Evolutionary conservation across 2,329 filamentous ascomycete genomes (phyloP).

Genomic region (Curvularia lunata): DNA sequence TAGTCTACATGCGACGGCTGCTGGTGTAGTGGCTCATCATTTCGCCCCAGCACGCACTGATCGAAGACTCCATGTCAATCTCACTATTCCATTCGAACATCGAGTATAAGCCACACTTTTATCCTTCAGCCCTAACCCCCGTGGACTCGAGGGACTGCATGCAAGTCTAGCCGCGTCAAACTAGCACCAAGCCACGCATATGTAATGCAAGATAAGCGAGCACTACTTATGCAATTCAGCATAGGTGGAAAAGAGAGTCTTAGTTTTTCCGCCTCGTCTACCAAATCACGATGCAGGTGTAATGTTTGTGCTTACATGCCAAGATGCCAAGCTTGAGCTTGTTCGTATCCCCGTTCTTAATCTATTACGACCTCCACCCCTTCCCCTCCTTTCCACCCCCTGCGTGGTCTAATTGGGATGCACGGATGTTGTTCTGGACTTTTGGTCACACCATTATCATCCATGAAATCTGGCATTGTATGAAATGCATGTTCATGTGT

Average conservation of each 20-base stretch:
- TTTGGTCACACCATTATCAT: not conserved
- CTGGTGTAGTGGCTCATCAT: not conserved
- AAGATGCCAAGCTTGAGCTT: not conserved
- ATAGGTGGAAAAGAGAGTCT: not conserved
- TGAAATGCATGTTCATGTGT: too few relatives aligned
- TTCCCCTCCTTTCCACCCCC: not conserved
- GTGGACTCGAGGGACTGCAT: not conserved
- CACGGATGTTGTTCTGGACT: not conserved
- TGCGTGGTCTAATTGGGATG: not conserved
- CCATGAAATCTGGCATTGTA: not conserved
- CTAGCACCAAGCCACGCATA: not conserved
- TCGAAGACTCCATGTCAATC: not conserved
- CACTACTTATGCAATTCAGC: not conserved
- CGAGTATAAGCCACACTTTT: not conserved
- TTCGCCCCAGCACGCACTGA: not conserved
- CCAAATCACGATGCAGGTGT: not conserved
- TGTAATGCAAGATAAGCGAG: not conserved
- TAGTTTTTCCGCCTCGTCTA: not conserved
- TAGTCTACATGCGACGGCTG: not conserved
- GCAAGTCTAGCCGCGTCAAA: not conserved
- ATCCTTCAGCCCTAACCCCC: not conserved
- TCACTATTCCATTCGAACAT: not conserved
- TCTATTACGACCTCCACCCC: not conserved
- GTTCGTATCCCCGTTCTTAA: not conserved
- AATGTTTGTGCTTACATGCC: not conserved